A percentile compares a stretch with the other conserved stretches of the same genome.
phyloP scores from a whole-genome alignment of 495 filamentous ascomycete genomes.

The Trichoderma orchidacearum region DNA sequence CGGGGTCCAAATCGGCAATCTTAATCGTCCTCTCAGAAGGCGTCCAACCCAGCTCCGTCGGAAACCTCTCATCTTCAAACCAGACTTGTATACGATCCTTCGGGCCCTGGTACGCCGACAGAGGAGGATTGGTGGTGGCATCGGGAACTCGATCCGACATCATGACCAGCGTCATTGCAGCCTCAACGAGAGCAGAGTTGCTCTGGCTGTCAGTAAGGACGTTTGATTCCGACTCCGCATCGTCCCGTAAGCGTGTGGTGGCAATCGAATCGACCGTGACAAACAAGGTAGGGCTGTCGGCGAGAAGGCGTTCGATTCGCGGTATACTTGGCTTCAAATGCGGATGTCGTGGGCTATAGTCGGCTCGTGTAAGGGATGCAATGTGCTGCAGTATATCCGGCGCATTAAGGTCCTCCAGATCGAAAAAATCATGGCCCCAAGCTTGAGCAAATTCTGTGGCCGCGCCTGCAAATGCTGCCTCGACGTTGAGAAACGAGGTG shows the following conservation, averaged over 20 bases:
- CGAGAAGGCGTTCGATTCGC: background rate
- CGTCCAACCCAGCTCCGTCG: background rate
- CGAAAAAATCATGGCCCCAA: background rate
- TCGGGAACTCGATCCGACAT: background rate
- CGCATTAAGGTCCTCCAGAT: background rate
- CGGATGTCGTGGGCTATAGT: background rate
- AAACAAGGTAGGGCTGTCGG: background rate
- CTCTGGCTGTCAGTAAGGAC: background rate
- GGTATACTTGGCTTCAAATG: background rate
- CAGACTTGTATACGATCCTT: background rate
- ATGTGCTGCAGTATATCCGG: background rate
- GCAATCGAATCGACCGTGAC: background rate
- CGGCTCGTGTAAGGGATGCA: background rate
- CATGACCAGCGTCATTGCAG: background rate
- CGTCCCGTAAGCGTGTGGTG: background rate
- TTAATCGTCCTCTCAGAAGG: background rate
- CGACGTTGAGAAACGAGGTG: background rate
- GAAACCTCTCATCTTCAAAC: background rate
- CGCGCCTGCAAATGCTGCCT: background rate
- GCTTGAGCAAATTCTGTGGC: background rate
- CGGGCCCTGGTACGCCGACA: background rate
- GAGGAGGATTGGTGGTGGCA: background rate
- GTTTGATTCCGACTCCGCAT: background rate
- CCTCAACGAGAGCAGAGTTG: background rate
- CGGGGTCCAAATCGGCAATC: background rate